phyloP scores from a whole-genome alignment of 106 monocot genomes.

The Dioscorea zingiberensis region DNA sequence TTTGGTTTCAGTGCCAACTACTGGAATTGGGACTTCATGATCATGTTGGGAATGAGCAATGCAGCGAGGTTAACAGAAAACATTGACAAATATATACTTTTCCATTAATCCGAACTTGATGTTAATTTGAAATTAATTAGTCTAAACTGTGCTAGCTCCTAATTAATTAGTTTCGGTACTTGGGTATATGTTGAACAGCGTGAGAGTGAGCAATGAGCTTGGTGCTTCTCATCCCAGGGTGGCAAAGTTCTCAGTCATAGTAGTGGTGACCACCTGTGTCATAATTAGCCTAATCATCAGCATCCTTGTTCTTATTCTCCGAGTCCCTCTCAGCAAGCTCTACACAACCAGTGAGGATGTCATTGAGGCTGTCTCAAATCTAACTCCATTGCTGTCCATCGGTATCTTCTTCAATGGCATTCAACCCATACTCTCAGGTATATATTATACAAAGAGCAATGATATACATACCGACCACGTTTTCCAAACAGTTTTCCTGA shows the following conservation, averaged over 20 bases:
- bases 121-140: no score
- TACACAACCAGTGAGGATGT: slow-evolving; percentile 55
- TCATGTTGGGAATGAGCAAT: slow-evolving; percentile 58
- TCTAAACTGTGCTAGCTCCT: no score
- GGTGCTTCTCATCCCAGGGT: slow-evolving; percentile 59
- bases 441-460: not conserved
- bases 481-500: no score
- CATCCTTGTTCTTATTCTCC: slow-evolving; percentile 29
- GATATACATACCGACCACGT: not conserved
- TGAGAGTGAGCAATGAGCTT: slow-evolving; percentile 72
- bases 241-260: slow-evolving; percentile 47
- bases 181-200: no score
- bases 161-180: no score
- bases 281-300: slow-evolving; percentile 33
- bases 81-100: no score
- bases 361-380: slow-evolving; percentile 26
- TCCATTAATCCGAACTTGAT: no score
- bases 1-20: slow-evolving; percentile 59
- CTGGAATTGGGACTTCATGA: slow-evolving; percentile 56
- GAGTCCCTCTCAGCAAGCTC: slow-evolving; percentile 36
- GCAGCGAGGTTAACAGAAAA: slow-evolving; percentile 40
- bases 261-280: slow-evolving; percentile 34
- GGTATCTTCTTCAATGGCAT: slow-evolving; percentile 73
- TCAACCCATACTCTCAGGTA: slow-evolving; percentile 79
- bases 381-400: slow-evolving; percentile 55